These are phyloP conservation scores for Candida dajiaensis DNA, from an alignment of 805 yeast genomes.

Conservation along the genomic window DNA sequence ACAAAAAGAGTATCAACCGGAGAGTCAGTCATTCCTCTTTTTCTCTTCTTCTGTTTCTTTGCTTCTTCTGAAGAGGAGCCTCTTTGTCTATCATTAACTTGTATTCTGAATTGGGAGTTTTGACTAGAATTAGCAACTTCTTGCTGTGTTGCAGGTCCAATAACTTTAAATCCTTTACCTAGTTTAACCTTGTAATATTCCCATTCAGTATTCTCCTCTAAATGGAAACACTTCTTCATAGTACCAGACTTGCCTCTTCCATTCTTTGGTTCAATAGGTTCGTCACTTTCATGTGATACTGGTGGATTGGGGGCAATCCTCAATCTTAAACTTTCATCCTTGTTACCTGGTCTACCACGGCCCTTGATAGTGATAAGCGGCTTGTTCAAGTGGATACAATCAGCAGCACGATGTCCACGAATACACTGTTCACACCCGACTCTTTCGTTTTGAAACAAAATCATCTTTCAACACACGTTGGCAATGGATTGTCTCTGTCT, in stretches of 20 bases:
- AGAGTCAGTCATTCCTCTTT: neutral
- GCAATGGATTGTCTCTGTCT: too few relatives aligned
- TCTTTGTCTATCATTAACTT: neutral
- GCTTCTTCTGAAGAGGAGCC: neutral
- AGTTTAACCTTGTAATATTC: constrained; percentile 7
- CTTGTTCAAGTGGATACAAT: constrained; percentile 75
- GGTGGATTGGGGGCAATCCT: constrained; percentile 9
- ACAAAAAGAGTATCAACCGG: neutral
- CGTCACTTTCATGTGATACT: constrained; percentile 5
- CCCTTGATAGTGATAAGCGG: constrained; percentile 81
- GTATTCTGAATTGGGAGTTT: neutral
- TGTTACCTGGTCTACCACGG: constrained; percentile 77
- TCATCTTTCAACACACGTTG: constrained; percentile 59
- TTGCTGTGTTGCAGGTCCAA: constrained; percentile 6
- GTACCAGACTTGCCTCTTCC: constrained; percentile 6
- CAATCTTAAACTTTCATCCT: constrained; percentile 13
- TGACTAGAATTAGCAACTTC: neutral
- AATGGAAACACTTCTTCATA: constrained; percentile 11
- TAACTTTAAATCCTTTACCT: constrained; percentile 11
- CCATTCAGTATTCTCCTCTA: constrained; percentile 12
- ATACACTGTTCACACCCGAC: constrained; percentile 85
- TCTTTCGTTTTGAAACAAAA: constrained; percentile 70
- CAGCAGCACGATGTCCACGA: constrained; percentile 86
- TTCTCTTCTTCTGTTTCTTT: neutral
- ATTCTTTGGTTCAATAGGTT: constrained; percentile 14